Evolutionary conservation across 768 basidiomycete species (phyloP).

Genomic region (Pleurotus salmoneostramineus): DNA sequence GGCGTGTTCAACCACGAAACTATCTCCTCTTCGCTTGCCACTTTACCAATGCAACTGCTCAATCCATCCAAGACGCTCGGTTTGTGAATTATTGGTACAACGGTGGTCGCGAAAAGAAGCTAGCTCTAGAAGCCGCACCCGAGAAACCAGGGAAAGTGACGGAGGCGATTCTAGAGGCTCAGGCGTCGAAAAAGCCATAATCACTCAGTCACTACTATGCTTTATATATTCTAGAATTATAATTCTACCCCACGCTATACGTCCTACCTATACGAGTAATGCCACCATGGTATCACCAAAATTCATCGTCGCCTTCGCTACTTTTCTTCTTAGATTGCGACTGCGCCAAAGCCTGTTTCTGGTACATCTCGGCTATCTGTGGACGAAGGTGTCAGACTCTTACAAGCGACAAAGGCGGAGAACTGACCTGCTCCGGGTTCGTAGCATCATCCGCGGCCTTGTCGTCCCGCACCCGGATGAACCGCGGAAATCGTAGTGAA

Average conservation of each 20-base stretch:
- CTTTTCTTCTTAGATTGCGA: conserved; percentile 68
- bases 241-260: conserved; percentile 5
- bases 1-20: conserved; percentile 94
- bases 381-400: neutral
- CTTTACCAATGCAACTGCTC: conserved; percentile 84
- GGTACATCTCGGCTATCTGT: conserved; percentile 93
- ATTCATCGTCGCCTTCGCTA: conserved; percentile 70
- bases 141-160: conserved; percentile 37
- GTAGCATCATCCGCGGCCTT: conserved; percentile 92
- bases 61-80: conserved; percentile 76
- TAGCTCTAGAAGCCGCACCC: conserved; percentile 28
- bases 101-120: conserved; percentile 79
- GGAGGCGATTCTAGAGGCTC: conserved; percentile 44
- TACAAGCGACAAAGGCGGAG: neutral
- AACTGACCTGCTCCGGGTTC: conserved; percentile 80
- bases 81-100: conserved; percentile 90
- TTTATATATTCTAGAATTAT: no score
- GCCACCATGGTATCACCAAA: conserved; percentile 51
- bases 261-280: neutral
- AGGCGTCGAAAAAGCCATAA: conserved; percentile 5
- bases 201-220: conserved; percentile 1
- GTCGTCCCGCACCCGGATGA: conserved; percentile 89
- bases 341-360: conserved; percentile 80
- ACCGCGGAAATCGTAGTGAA: conserved; percentile 94
- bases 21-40: conserved; percentile 96